Evolutionary conservation across 2,329 filamentous ascomycete genomes (phyloP).

Genomic region (Atkinsonella texensis): DNA sequence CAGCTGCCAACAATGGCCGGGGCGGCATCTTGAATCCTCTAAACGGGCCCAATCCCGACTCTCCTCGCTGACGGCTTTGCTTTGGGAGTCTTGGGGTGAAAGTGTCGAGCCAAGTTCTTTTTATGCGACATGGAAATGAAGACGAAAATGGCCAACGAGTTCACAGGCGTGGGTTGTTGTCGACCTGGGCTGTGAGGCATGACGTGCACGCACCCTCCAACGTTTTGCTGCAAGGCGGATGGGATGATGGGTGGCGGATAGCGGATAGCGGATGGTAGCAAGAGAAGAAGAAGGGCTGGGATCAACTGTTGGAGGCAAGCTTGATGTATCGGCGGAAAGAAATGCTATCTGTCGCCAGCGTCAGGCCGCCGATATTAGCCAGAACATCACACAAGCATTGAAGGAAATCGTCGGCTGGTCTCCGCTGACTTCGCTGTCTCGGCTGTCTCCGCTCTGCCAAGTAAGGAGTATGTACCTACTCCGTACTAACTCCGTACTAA

Average conservation of each 20-base stretch:
- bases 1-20: conserved; percentile 19
- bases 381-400: too few relatives aligned
- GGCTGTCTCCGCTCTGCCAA: too few relatives aligned
- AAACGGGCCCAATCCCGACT: neutral
- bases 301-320: too few relatives aligned
- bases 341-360: too few relatives aligned
- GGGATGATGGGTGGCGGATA: too few relatives aligned
- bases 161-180: neutral
- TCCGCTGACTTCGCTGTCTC: too few relatives aligned
- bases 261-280: neutral
- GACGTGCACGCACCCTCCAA: neutral
- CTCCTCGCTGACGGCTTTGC: neutral
- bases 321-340: too few relatives aligned
- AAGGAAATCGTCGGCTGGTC: too few relatives aligned
- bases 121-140: neutral
- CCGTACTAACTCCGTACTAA: too few relatives aligned
- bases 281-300: neutral
- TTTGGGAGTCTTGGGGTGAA: too few relatives aligned
- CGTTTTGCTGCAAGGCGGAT: neutral
- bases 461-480: too few relatives aligned
- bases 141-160: neutral
- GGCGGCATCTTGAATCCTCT: conserved; percentile 18
- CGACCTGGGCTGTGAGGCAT: neutral
- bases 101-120: neutral
- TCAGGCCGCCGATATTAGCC: too few relatives aligned